Evolutionary conservation across 805 yeast genomes (phyloP).

Genomic region (Sungouiella blattae): DNA sequence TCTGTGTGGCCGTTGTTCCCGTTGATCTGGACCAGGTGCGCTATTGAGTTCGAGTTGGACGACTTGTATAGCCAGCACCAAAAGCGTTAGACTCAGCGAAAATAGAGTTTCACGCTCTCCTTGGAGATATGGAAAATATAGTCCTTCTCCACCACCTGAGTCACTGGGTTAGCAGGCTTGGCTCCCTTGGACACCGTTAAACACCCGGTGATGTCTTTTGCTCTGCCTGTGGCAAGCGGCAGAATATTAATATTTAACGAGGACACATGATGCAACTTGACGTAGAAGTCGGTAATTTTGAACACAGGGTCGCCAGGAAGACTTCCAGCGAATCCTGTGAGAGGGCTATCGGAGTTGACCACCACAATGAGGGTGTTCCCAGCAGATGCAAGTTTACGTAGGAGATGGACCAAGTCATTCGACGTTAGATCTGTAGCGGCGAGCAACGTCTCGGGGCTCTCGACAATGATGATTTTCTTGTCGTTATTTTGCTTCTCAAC

Average conservation of each 20-base stretch:
- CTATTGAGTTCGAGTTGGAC: slow-evolving; percentile 85
- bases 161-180: slow-evolving; percentile 18
- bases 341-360: slow-evolving; percentile 32
- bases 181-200: slow-evolving; percentile 60
- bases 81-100: slow-evolving; percentile 31
- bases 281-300: slow-evolving; percentile 45
- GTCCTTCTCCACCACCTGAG: slow-evolving; percentile 51
- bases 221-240: slow-evolving; percentile 77
- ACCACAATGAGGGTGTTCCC: slow-evolving; percentile 36
- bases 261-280: slow-evolving; percentile 48
- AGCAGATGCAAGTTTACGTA: slow-evolving; percentile 25
- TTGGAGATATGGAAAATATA: slow-evolving; percentile 57
- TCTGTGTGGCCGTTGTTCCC: slow-evolving; percentile 93
- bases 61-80: slow-evolving; percentile 55
- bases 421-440: slow-evolving; percentile 38
- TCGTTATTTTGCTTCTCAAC: slow-evolving; percentile 5
- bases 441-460: slow-evolving; percentile 46
- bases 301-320: slow-evolving; percentile 30
- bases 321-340: slow-evolving; percentile 25
- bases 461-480: slow-evolving; percentile 36
- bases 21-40: slow-evolving; percentile 79
- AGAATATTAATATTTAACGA: slow-evolving; percentile 51
- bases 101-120: slow-evolving; percentile 50
- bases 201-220: slow-evolving; percentile 77
- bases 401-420: slow-evolving; percentile 32